phyloP scores from a whole-genome alignment of 371 early-diverging fungal genomes.

The Amoeboaphelidium protococcarum region DNA sequence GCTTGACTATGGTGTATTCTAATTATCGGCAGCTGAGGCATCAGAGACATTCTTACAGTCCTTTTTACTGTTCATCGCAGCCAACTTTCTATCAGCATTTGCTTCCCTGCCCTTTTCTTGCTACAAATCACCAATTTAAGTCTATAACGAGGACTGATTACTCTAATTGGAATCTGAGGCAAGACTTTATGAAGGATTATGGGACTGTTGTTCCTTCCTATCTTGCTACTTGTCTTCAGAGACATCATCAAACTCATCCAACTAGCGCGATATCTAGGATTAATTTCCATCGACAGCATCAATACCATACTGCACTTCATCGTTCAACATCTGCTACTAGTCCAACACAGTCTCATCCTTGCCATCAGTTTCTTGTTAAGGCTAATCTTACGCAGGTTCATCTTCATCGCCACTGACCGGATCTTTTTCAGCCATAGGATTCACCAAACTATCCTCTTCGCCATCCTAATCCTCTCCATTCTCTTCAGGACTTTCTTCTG shows the following conservation, averaged over 20 bases:
- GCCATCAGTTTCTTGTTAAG: conserved; percentile 2
- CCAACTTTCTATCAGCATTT: conserved; percentile 29
- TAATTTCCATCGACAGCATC: neutral
- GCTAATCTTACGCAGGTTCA: too few species aligned
- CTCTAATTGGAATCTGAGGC: too few species aligned
- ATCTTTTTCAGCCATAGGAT: conserved; percentile 4
- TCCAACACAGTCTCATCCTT: conserved; percentile 1
- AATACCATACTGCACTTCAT: neutral
- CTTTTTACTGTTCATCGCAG: too few species aligned
- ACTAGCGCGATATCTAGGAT: conserved; percentile 5
- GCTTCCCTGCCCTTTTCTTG: conserved; percentile 19
- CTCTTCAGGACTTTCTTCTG: conserved; percentile 6
- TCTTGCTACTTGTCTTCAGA: conserved; percentile 11
- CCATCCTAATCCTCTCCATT: too few species aligned
- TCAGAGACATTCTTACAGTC: too few species aligned
- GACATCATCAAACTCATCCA: conserved; percentile 8
- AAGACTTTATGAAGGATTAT: too few species aligned
- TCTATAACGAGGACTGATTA: too few species aligned
- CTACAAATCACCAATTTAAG: too few species aligned
- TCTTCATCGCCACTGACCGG: too few species aligned
- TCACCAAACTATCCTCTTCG: too few species aligned
- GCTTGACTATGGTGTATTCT: too few species aligned
- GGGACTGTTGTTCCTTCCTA: conserved; percentile 14
- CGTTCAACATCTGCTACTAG: neutral
- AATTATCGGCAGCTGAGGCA: too few species aligned